Evolutionary conservation across 192 early-diverging fungal species (phyloP).

Genomic region (Coemansia sp.): DNA sequence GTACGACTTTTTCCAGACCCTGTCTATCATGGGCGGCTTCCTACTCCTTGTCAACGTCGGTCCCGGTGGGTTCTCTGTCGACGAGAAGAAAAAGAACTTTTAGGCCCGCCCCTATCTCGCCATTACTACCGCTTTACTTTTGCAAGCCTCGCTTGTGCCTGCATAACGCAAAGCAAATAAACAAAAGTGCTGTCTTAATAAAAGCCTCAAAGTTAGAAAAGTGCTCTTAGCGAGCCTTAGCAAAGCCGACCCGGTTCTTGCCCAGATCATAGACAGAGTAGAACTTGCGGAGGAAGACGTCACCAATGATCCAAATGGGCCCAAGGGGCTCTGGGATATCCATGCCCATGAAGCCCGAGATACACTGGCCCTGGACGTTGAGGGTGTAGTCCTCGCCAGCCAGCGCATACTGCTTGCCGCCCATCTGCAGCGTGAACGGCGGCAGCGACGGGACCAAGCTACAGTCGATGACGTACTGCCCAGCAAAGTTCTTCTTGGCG

Average conservation of each 20-base stretch:
- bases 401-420: conserved; percentile 64
- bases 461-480: conserved; percentile 90
- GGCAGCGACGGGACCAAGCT: conserved; percentile 64
- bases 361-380: conserved; percentile 65
- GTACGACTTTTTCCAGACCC: conserved; percentile 98
- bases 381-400: conserved; percentile 65
- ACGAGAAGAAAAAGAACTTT: conserved; percentile 96
- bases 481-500: conserved; percentile 88
- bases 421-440: conserved; percentile 74
- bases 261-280: conserved; percentile 63
- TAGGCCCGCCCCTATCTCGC: conserved; percentile 35
- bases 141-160: background rate
- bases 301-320: conserved; percentile 85
- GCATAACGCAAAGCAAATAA: background rate
- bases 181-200: background rate
- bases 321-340: conserved; percentile 76
- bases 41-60: conserved; percentile 90
- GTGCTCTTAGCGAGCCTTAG: conserved; percentile 37
- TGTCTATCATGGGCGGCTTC: conserved; percentile 95
- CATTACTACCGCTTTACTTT: background rate
- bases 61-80: conserved; percentile 87
- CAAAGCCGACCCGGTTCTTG: conserved; percentile 58
- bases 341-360: conserved; percentile 89
- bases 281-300: conserved; percentile 80
- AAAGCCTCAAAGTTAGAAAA: background rate